Evolutionary conservation across 2,329 filamentous ascomycete species (phyloP), one percentile per base, ranked within the genome.

Genomic region (Penicillium rolfsii): DNA sequence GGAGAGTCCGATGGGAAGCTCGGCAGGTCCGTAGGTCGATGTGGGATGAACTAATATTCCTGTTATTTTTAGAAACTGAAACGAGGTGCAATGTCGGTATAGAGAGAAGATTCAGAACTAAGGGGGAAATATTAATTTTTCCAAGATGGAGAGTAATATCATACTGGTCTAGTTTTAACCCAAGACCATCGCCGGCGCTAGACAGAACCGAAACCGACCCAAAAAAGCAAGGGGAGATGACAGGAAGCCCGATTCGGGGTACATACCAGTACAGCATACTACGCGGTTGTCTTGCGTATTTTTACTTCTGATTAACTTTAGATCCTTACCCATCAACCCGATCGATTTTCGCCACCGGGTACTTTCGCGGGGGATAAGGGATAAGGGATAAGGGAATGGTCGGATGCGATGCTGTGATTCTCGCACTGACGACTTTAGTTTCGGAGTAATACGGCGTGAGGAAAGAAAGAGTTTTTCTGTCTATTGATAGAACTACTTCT

Each of bases 341-440:
- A 57, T 57, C 54, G 48, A 14, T 43, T 60, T 63, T 63, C 45
- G 57, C 61, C 53, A 58, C 53, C 57, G 59, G 59, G 55, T 56
- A 38, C 64, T 68, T 70, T 70, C 68, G 67, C 63, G 69, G 69
- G 70, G 70, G 62, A 71, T 69, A 70, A 71, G 64, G 57, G 52
- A 59, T 53, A 50, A 55, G 33, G 48, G 24, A 49, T 41, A 11
- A 33, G 30, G 30, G 30, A 59, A 59, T 36, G 35, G 14, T 14
- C 24, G 46, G 54, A 50, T 60, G 56, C 46, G 36, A 48, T 33
- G 30, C 40, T 16, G 35, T 22, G 28, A 52, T 35, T 49, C 4
- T 30, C 19, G 28, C 11, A 45, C 4, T 22, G 41, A 45, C 41
- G 50, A 22, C 28, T 35, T 35, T 50, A 16, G 4, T 33, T n/a